phyloP scores from a whole-genome alignment of 2,329 filamentous ascomycete species.

The Fusarium floridanum region DNA sequence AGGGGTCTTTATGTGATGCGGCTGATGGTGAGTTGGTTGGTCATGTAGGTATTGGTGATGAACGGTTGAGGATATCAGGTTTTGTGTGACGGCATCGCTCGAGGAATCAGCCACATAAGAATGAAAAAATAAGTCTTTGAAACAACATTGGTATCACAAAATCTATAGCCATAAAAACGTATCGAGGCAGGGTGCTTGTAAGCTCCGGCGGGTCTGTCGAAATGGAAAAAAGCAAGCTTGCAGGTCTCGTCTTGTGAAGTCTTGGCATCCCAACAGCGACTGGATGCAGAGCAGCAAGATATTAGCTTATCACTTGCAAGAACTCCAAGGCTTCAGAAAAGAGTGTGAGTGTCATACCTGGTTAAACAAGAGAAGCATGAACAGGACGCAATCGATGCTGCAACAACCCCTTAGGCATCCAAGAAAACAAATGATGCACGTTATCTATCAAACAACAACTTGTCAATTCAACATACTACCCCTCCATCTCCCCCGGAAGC shows the following conservation, averaged over 20 bases:
- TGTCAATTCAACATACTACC: slow-evolving; percentile 5
- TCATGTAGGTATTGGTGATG: too few relatives aligned
- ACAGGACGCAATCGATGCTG: neutral
- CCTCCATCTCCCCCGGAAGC: slow-evolving; percentile 34
- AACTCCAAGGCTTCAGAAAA: neutral
- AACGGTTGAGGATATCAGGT: neutral
- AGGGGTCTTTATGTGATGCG: neutral
- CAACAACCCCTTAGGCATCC: neutral
- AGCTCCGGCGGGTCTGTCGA: neutral
- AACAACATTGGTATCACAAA: neutral
- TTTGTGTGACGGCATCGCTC: neutral
- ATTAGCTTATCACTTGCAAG: neutral
- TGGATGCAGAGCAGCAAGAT: neutral
- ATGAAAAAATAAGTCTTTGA: too few relatives aligned
- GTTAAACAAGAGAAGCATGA: neutral
- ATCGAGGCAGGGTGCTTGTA: neutral
- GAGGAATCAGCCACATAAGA: too few relatives aligned
- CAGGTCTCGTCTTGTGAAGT: neutral
- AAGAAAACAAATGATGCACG: neutral
- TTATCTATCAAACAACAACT: neutral
- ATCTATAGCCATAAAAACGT: neutral
- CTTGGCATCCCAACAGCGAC: neutral
- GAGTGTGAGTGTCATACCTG: neutral
- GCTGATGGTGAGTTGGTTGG: neutral
- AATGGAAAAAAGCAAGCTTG: neutral